Percentiles rank a stretch among this genome's conserved stretches.
Evolutionary conservation across 345 rosid genomes (phyloP).

Genomic region (Camelina sativa): DNA sequence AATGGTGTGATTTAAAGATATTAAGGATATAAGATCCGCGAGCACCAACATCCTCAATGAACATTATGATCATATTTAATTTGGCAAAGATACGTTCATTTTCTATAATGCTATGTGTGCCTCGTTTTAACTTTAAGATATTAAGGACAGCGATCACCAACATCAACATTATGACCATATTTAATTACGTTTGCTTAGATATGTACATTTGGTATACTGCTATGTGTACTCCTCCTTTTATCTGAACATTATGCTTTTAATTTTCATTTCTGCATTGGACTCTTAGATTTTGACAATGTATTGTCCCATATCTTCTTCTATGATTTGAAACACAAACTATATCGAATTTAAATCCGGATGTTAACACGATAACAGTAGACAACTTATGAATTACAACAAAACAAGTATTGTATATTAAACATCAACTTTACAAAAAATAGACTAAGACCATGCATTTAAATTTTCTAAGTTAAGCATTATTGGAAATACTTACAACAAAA

Average conservation of each 20-base stretch:
- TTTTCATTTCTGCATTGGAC: not conserved
- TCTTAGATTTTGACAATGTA: not conserved
- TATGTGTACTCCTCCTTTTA: not conserved
- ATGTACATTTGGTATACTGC: not conserved
- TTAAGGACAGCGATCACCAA: not conserved
- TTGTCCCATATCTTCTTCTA: not conserved
- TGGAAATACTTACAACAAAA: slow-evolving; percentile 27
- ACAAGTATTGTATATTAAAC: not conserved
- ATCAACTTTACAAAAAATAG: not conserved
- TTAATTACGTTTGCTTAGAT: not conserved
- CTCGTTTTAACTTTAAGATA: too few species aligned
- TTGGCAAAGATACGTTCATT: not conserved
- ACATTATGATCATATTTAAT: not conserved
- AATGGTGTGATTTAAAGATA: slow-evolving; percentile 2
- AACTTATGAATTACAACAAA: not conserved
- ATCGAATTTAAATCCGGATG: not conserved
- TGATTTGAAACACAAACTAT: not conserved
- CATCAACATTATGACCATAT: not conserved
- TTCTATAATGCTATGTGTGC: too few species aligned
- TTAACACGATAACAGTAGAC: not conserved
- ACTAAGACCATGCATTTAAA: not conserved
- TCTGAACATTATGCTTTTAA: not conserved
- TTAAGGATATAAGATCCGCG: not conserved
- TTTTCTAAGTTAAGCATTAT: not conserved
- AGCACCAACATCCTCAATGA: not conserved